Evolutionary conservation across 495 filamentous ascomycete genomes (phyloP).

Genomic region (Xylaria sp.): DNA sequence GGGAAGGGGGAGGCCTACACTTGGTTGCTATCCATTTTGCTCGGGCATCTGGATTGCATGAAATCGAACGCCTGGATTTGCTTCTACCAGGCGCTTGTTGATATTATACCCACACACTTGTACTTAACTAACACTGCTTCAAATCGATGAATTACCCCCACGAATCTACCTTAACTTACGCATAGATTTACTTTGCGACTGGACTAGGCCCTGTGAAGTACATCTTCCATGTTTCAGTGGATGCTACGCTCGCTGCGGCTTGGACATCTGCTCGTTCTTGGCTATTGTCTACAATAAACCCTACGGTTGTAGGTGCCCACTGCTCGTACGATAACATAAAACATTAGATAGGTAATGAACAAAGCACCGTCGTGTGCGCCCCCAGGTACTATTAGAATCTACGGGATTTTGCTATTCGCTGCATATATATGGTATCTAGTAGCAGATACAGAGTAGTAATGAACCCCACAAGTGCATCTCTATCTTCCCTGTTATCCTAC

Average conservation of each 20-base stretch:
- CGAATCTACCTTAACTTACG: neutral
- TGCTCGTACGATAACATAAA: neutral
- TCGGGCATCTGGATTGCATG: slow-evolving; percentile 9
- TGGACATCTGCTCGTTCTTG: neutral
- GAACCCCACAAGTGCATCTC: neutral
- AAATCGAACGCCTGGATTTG: neutral
- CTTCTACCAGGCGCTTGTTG: neutral
- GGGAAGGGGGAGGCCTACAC: neutral
- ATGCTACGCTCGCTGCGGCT: neutral
- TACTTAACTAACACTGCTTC: slow-evolving; percentile 17
- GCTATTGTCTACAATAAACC: neutral
- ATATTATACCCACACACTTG: slow-evolving; percentile 16
- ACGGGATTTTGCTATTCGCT: neutral
- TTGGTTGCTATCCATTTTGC: slow-evolving; percentile 10
- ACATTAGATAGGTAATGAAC: neutral
- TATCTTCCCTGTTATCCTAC: neutral
- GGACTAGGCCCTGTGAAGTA: too few relatives aligned
- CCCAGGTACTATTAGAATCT: neutral
- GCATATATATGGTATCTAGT: neutral
- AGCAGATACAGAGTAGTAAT: slow-evolving; percentile 2
- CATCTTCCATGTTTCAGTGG: neutral
- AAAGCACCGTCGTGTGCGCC: neutral
- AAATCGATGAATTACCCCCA: neutral
- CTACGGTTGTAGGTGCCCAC: too few relatives aligned
- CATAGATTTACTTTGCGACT: neutral